Evolutionary conservation across 176 grass and related monocot species (phyloP), one percentile per base, ranked within the genome.

Genomic region (Triticum dicoccoides): DNA sequence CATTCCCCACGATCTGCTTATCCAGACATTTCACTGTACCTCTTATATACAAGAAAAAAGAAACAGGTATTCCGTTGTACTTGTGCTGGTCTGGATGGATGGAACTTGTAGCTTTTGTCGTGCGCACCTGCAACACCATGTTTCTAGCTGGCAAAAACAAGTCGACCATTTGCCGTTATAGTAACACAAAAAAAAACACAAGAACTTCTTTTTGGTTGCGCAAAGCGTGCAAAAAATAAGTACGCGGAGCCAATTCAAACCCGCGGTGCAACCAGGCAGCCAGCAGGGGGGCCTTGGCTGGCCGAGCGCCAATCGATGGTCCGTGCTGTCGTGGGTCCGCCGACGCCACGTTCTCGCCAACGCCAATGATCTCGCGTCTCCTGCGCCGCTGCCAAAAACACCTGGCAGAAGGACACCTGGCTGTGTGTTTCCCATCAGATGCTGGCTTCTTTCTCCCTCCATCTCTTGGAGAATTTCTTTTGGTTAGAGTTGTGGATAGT

Each of bases 61-160:
- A 51, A 15, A 15, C 13, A 51, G 5, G 4, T 15, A 51, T 51
- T 69, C 14, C 30, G 18, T 35, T 34, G 66, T 35, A 69, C 30
- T 33, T 69, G 30, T 67, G 65, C 0, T 35, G 42, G 30, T 37
- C 32, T 61, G 18, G 9, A n/a, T 59, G 51, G 32, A 45, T 1
- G 44, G 49, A 30, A 5, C 44, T 69, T 69, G 7, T 76, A 32
- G 73, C 29, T 32, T 18, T 29, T 49, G 25, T 52, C 73, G 73
- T 76, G 73, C 44, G 24, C 14, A 29, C 42, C 24, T 45, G 44
- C 25, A 20, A 25, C 76, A 49, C 61, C 56, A 76, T 63, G 49
- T 81, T 44, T 78, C 12, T 70, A 69, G 77, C 61, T 88, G 89
- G 77, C 69, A 69, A 32, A 81, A 81, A 87, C 52, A 68, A 61